A percentile compares a stretch with the other conserved stretches of the same genome.
These are phyloP conservation scores for Wickerhamomyces ciferrii DNA, from an alignment of 805 yeast genomes.

Conservation along the genomic window DNA sequence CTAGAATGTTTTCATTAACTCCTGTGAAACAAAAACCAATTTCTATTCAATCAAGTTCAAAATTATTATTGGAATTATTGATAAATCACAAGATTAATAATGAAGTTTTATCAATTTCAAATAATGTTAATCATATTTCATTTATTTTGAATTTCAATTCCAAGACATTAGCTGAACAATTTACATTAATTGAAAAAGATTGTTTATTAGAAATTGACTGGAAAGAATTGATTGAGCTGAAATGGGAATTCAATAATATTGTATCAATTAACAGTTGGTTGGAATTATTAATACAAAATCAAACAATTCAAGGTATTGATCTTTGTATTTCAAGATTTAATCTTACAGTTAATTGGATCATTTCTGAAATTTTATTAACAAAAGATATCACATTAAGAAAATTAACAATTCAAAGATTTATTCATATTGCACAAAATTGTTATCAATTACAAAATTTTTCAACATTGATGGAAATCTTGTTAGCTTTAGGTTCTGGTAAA, in stretches of 20 bases:
- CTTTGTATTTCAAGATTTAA: conserved; percentile 83
- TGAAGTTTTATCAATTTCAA: conserved; percentile 15
- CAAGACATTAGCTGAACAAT: conserved; percentile 63
- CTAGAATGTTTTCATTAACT: conserved; percentile 28
- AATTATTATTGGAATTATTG: conserved; percentile 34
- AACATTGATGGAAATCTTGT: conserved; percentile 79
- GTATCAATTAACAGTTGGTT: conserved; percentile 82
- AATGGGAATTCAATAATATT: conserved; percentile 59
- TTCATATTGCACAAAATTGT: conserved; percentile 80
- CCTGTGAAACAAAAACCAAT: conserved; percentile 22
- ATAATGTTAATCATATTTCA: conserved; percentile 62
- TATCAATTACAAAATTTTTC: conserved; percentile 72
- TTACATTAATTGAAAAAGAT: conserved; percentile 85
- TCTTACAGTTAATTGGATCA: conserved; percentile 85
- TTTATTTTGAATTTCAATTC: conserved; percentile 75
- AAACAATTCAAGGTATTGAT: conserved; percentile 65
- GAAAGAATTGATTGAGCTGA: conserved; percentile 77
- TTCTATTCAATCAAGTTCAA: conserved; percentile 21
- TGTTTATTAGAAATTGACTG: conserved; percentile 83
- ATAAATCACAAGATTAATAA: conserved; percentile 16
- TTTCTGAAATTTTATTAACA: conserved; percentile 80
- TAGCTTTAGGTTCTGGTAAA: conserved; percentile 70
- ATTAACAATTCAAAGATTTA: conserved; percentile 74
- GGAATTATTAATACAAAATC: conserved; percentile 57
- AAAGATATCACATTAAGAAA: conserved; percentile 52